Conservation (phyloP, 2,329 filamentous ascomycete genomes). For the Rosellinia necatrix region DNA sequence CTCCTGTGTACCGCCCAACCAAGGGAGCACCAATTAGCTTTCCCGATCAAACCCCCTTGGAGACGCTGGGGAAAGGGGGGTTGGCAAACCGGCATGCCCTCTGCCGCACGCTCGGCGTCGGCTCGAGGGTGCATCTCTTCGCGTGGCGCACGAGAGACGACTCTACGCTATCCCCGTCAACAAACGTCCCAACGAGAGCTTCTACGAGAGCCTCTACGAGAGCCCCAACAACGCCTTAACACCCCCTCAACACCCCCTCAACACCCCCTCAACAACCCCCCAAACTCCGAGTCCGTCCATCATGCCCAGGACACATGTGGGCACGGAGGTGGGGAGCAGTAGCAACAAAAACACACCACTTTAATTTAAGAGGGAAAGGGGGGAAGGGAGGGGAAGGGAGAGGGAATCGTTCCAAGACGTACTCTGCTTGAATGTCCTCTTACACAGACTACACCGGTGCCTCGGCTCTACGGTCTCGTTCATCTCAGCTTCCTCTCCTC, state of each 20-base stretch:
- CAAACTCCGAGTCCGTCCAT: too few species aligned
- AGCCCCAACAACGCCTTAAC: too few species aligned
- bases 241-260: too few species aligned
- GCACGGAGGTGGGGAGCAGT: too few species aligned
- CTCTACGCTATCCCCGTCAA: slow-evolving; percentile 13
- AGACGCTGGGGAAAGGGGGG: too few species aligned
- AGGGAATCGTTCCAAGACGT: too few species aligned
- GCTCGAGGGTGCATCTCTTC: slow-evolving; percentile 33
- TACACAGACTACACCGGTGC: slow-evolving; percentile 28
- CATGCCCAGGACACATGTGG: too few species aligned
- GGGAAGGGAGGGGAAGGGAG: neutral
- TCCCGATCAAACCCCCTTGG: too few species aligned
- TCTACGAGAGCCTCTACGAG: too few species aligned
- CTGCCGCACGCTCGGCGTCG: slow-evolving; percentile 29
- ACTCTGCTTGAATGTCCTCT: slow-evolving; percentile 34
- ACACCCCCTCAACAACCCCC: too few species aligned
- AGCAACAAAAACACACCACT: neutral
- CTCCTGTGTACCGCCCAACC: too few species aligned
- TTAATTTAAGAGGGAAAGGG: neutral
- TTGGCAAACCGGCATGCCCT: slow-evolving; percentile 38
- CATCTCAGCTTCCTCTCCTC: slow-evolving; percentile 18
- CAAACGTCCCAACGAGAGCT: too few species aligned
- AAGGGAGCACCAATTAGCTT: slow-evolving; percentile 3
- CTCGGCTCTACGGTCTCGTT: slow-evolving; percentile 8
- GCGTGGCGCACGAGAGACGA: slow-evolving; percentile 33